Conservation (phyloP, 306 rosid species). For the Dicorynia guianensis region DNA sequence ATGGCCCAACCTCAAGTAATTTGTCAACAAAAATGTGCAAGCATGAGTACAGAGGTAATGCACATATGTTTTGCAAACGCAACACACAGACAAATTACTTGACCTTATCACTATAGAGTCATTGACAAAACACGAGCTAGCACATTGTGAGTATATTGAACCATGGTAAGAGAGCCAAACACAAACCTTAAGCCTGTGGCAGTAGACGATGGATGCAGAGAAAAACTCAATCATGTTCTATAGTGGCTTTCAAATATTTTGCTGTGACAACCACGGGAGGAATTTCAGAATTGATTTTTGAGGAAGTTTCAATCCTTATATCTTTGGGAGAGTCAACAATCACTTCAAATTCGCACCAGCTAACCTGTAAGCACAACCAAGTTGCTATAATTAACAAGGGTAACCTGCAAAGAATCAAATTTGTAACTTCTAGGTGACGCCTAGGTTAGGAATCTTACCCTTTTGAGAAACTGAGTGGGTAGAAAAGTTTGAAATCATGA, state of each 20-base stretch:
- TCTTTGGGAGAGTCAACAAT: constrained; percentile 76
- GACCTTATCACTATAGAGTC: not conserved
- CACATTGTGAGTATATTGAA: constrained; percentile 21
- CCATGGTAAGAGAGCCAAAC: constrained; percentile 33
- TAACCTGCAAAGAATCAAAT: too few species aligned
- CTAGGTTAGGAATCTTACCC: too few species aligned
- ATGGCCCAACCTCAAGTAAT: constrained; percentile 24
- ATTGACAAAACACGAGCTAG: constrained; percentile 15
- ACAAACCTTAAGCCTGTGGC: constrained; percentile 87
- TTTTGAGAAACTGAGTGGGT: too few species aligned
- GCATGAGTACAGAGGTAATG: not conserved
- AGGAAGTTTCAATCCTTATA: constrained; percentile 59
- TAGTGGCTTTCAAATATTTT: constrained; percentile 76
- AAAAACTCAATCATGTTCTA: constrained; percentile 80
- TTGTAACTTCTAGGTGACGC: too few species aligned
- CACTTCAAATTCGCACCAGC: constrained; percentile 99
- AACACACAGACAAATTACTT: not conserved
- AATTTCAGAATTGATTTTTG: constrained; percentile 61
- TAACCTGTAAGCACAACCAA: constrained; percentile 67
- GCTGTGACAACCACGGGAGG: constrained; percentile 87
- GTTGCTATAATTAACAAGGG: constrained; percentile 33
- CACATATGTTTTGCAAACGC: too few species aligned
- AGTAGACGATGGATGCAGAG: constrained; percentile 90
- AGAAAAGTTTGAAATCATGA: too few species aligned
- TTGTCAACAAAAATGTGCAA: constrained; percentile 23